phyloP scores from a whole-genome alignment of 2,329 filamentous ascomycete species.

The Xylariales sp. region DNA sequence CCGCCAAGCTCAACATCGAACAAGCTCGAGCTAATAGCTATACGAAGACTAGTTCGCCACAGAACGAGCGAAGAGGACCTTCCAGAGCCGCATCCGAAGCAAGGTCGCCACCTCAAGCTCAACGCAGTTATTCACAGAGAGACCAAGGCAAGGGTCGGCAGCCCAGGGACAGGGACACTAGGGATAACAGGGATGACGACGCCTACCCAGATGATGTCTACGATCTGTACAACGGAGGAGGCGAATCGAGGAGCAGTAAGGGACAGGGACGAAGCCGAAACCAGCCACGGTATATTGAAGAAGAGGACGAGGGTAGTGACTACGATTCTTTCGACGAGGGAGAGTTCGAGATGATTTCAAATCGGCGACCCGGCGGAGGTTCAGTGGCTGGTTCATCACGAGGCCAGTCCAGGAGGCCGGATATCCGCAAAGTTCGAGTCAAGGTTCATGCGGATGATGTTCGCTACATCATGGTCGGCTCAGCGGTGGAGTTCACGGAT shows the following conservation, averaged over 20 bases:
- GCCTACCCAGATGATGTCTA: conserved; percentile 69
- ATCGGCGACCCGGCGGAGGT: conserved; percentile 40
- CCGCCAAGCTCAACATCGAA: conserved; percentile 59
- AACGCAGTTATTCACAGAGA: conserved; percentile 39
- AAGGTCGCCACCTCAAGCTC: conserved; percentile 40
- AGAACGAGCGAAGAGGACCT: conserved; percentile 29
- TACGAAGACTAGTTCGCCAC: conserved; percentile 47
- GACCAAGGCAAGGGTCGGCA: conserved; percentile 28
- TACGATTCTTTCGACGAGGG: conserved; percentile 71
- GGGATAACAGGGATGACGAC: conserved; percentile 47
- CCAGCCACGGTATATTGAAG: conserved; percentile 66
- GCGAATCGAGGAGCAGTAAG: conserved; percentile 32
- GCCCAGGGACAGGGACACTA: no score
- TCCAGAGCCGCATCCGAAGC: conserved; percentile 38
- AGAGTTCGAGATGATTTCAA: conserved; percentile 74
- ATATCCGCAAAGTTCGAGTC: conserved; percentile 75
- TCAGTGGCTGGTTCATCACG: conserved; percentile 46
- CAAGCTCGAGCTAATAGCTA: conserved; percentile 48
- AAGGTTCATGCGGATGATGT: conserved; percentile 93
- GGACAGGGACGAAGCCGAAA: conserved; percentile 37
- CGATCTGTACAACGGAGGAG: conserved; percentile 48
- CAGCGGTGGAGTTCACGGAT: conserved; percentile 68
- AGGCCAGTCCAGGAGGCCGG: conserved; percentile 55
- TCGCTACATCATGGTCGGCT: conserved; percentile 82
- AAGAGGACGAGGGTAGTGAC: conserved; percentile 72